phyloP scores from a whole-genome alignment of 169 alveolate species.

The Cryptosporidium xiaoi region DNA sequence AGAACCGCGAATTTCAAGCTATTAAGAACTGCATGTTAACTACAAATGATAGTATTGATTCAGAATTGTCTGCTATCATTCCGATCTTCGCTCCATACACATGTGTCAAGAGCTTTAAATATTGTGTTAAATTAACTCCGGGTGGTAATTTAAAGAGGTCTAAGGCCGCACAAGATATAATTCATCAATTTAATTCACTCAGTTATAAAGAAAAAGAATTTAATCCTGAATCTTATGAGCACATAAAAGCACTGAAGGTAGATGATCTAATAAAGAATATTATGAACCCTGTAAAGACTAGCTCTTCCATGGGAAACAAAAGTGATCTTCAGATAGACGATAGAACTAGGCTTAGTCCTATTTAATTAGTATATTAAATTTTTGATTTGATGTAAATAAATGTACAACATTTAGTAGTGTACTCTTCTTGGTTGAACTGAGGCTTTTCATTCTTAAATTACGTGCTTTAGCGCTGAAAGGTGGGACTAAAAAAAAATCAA shows the following conservation, averaged over 20 bases:
- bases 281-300: conserved; percentile 68
- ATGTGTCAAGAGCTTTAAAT: conserved; percentile 39
- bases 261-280: conserved; percentile 42
- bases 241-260: conserved; percentile 15
- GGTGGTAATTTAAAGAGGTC: conserved; percentile 64
- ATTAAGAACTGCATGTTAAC: conserved; percentile 23
- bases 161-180: conserved; percentile 68
- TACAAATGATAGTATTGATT: conserved; percentile 32
- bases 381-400: background rate
- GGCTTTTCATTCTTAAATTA: too few species aligned
- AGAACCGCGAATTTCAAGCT: conserved; percentile 62
- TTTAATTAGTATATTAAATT: background rate
- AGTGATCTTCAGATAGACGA: conserved; percentile 11
- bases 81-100: conserved; percentile 59
- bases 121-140: conserved; percentile 57
- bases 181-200: conserved; percentile 16
- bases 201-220: conserved; percentile 54
- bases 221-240: conserved; percentile 57
- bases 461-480: background rate
- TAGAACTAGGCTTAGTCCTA: conserved; percentile 27
- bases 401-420: background rate
- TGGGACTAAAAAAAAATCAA: background rate
- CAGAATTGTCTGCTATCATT: conserved; percentile 61
- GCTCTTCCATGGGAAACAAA: conserved; percentile 22
- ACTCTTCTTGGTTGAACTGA: background rate